Percentiles rank a stretch among this genome's conserved stretches.
phyloP scores from a whole-genome alignment of 176 grass and related monocot species.

The Triticum aestivum region IWGSC_CS_RefSeq_v2.1 NC_057805.1:128389833-128390332 shows the following conservation, averaged over 20 bases:
- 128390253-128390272: conserved; percentile 29
- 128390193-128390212: conserved; percentile 40
- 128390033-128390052: conserved; percentile 71
- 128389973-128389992: conserved; percentile 35
- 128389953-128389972: conserved; percentile 46
- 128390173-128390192: conserved; percentile 50
- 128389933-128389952: conserved; percentile 54
- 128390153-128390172: neutral
- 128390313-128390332: conserved; percentile 45
- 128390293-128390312: conserved; percentile 64
- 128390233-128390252: conserved; percentile 37
- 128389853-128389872: conserved; percentile 30
- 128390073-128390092: conserved; percentile 62
- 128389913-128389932: conserved; percentile 43
- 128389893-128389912: conserved; percentile 26
- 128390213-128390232: conserved; percentile 34
- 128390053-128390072: conserved; percentile 49
- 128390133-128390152: conserved; percentile 35
- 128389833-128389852: conserved; percentile 40
- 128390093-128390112: conserved; percentile 47
- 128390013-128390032: conserved; percentile 38
- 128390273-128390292: conserved; percentile 53
- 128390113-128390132: conserved; percentile 25
- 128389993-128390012: conserved; percentile 27
- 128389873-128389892: conserved; percentile 12